Evolutionary conservation across 1,284 basidiomycete genomes (phyloP).

Genomic region (Blastosporella zonata): DNA sequence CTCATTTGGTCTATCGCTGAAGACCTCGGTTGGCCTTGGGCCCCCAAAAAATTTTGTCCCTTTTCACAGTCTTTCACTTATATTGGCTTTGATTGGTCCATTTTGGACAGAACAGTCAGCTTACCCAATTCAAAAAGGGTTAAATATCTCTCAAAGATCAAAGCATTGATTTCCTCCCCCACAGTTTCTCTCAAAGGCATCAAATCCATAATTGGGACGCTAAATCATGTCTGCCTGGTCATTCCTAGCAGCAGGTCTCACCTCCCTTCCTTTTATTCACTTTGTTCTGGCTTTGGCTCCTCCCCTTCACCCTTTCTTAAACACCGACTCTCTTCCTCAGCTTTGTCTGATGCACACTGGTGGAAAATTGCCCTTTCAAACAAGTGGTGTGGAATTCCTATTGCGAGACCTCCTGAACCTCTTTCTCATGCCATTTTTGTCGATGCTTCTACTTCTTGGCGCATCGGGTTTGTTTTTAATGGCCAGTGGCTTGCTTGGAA

Average conservation of each 20-base stretch:
- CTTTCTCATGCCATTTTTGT: neutral
- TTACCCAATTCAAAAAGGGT: neutral
- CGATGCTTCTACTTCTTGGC: neutral
- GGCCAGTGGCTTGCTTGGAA: neutral
- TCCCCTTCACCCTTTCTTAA: neutral
- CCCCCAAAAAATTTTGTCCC: neutral
- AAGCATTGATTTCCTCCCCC: neutral
- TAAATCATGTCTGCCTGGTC: neutral
- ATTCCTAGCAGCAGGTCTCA: neutral
- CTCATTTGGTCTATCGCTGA: neutral
- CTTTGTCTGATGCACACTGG: neutral
- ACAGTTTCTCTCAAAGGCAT: neutral
- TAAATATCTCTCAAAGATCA: neutral
- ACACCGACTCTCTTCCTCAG: neutral
- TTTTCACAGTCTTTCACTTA: neutral
- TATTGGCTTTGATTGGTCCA: neutral
- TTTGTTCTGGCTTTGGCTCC: neutral
- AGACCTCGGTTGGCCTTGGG: conserved; percentile 7
- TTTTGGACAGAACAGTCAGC: neutral
- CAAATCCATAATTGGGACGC: neutral
- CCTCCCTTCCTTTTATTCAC: neutral
- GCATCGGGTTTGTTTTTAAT: neutral
- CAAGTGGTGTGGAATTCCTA: neutral
- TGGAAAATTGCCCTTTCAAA: neutral
- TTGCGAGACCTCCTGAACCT: neutral